Percentiles rank a stretch among this genome's conserved stretches.
Evolutionary conservation across 1,139 yeast genomes (phyloP).

Genomic region (Protomyces inundatus): DNA sequence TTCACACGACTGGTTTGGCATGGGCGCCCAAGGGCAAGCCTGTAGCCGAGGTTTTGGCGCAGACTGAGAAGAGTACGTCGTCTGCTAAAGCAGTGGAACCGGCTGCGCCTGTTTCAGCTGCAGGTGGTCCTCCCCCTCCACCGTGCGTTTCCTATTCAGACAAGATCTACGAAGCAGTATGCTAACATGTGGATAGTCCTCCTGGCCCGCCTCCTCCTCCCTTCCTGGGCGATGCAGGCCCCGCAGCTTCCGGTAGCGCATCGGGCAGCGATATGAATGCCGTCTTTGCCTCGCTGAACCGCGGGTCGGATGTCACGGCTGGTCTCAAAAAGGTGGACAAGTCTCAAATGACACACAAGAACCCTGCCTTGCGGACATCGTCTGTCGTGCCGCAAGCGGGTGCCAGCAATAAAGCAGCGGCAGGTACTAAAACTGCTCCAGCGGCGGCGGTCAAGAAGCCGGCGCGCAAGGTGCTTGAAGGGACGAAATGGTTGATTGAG

Average conservation of each 20-base stretch:
- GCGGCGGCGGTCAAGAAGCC: slow-evolving; percentile 32
- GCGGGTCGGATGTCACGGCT: slow-evolving; percentile 77
- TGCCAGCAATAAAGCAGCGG: slow-evolving; percentile 73
- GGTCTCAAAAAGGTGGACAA: slow-evolving; percentile 87
- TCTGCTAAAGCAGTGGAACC: neutral
- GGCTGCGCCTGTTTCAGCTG: slow-evolving; percentile 2
- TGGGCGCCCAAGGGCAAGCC: slow-evolving; percentile 57
- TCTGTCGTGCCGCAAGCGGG: slow-evolving; percentile 43
- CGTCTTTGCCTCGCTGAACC: slow-evolving; percentile 83
- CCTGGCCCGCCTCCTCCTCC: slow-evolving; percentile 81
- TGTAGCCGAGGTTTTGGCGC: neutral
- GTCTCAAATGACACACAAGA: slow-evolving; percentile 91
- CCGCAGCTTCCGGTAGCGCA: slow-evolving; percentile 35
- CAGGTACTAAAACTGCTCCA: slow-evolving; percentile 51
- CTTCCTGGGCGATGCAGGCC: slow-evolving; percentile 46
- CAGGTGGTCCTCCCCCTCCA: slow-evolving; percentile 30
- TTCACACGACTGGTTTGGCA: slow-evolving; percentile 72
- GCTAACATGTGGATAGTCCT: slow-evolving; percentile 39
- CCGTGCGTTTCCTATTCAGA: slow-evolving; percentile 29
- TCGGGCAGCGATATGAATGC: slow-evolving; percentile 65
- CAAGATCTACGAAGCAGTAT: no score
- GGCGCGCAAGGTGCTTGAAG: slow-evolving; percentile 62
- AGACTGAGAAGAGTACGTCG: neutral
- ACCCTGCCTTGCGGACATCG: slow-evolving; percentile 67
- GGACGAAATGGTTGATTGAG: slow-evolving; percentile 85